These are phyloP conservation scores for Simplicillium sp. DNA, from an alignment of 2,329 filamentous ascomycete species.

Conservation along the genomic window DNA sequence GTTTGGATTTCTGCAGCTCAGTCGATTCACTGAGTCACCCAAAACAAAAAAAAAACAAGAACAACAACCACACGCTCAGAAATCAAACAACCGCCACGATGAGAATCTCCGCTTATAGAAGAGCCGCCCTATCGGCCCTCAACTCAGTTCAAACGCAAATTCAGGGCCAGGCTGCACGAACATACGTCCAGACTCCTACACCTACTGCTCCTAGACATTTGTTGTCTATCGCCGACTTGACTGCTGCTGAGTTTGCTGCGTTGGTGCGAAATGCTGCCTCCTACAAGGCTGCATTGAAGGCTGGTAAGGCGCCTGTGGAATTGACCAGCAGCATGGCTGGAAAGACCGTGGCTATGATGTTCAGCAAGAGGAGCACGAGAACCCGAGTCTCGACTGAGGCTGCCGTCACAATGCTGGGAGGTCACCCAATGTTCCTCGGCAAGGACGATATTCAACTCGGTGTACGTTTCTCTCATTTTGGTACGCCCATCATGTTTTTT, in stretches of 20 bases:
- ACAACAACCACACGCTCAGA: too few species aligned
- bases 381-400: constrained; percentile 91
- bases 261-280: constrained; percentile 74
- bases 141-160: background rate
- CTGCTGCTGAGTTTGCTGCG: constrained; percentile 65
- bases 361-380: constrained; percentile 89
- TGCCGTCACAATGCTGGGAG: constrained; percentile 79
- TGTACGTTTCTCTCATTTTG: constrained; percentile 34
- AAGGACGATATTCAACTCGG: constrained; percentile 95
- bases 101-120: background rate
- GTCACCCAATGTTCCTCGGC: constrained; percentile 92
- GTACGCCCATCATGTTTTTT: background rate
- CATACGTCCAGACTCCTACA: background rate
- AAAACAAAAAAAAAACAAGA: background rate
- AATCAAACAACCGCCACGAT: too few species aligned
- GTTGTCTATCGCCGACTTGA: constrained; percentile 82
- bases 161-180: background rate
- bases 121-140: background rate
- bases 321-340: constrained; percentile 57
- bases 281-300: constrained; percentile 71
- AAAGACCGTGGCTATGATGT: constrained; percentile 87
- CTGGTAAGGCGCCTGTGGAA: constrained; percentile 41
- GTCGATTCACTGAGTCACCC: too few species aligned
- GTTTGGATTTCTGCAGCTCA: background rate
- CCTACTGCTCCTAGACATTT: constrained; percentile 62